Evolutionary conservation across 2,329 filamentous ascomycete species (phyloP), one percentile per base, ranked within the genome.

Genomic region (Colletotrichum higginsianum): DNA sequence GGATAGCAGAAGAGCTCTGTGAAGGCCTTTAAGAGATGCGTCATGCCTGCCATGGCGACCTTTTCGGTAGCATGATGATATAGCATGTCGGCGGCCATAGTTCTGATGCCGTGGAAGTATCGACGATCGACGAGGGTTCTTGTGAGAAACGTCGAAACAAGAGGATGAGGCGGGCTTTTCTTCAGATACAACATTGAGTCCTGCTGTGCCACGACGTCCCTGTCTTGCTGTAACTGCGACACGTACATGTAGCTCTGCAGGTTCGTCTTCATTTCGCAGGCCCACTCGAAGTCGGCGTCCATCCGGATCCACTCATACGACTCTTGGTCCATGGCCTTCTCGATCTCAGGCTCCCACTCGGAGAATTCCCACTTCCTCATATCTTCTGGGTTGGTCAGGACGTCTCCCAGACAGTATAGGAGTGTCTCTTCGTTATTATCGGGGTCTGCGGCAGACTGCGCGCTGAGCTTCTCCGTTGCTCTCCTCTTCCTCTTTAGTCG

Each of bases 221-320:
- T 89, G 82, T 99, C 96, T 81, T 99, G 96, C 80, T 99, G 96
- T 73, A 99, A 86, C 81, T 99, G 96, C 26, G 96, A 98, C 70
- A 98, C 91, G 80, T 96, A 98, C 97, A 99, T 99, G 86, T 98
- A 98, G 5, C 94, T 90, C 56, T 94, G 94, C 88, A 98, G 94
- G 74, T 92, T 92, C 13, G 88, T 86, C 72, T 92, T 91, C 81
- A 97, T 93, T 75, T 92, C 92, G 82, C 93, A 96, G 69, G 98
- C 92, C 96, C 96, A 99, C 80, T 99, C 96, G 76, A 98, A 98
- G 82, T 99, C 97, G 18, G 96, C 95, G 81, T 99, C 96, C 83
- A 98, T 93, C 23, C 96, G 92, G 76, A 99, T 97, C 96, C 97
- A 99, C 80, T 99, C 96, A 78, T 98, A 99, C 0, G 94, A 97